phyloP scores from a whole-genome alignment of 2,329 filamentous ascomycete genomes.

The Aspergillus viridinutans region DNA sequence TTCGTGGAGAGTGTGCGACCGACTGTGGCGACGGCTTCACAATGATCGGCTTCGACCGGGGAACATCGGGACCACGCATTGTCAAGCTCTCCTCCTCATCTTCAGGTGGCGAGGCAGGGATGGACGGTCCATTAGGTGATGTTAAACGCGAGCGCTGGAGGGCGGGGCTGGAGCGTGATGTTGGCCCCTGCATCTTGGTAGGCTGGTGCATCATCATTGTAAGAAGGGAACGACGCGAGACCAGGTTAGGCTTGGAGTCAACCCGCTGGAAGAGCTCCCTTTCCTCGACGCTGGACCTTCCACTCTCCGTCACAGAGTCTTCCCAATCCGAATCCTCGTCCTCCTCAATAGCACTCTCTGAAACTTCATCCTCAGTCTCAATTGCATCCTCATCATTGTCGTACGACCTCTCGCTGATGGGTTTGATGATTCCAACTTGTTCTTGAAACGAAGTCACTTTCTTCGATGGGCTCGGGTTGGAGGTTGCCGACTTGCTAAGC shows the following conservation, averaged over 20 bases:
- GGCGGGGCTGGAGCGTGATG: slow-evolving; percentile 45
- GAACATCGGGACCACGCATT: slow-evolving; percentile 57
- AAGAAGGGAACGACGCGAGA: slow-evolving; percentile 81
- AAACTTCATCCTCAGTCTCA: slow-evolving; percentile 63
- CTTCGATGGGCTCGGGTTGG: slow-evolving; percentile 46
- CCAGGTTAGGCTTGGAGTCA: slow-evolving; percentile 78
- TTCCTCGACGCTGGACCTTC: slow-evolving; percentile 76
- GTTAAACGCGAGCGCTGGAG: slow-evolving; percentile 55
- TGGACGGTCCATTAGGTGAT: slow-evolving; percentile 65
- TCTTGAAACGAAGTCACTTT: slow-evolving; percentile 82
- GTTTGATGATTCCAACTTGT: slow-evolving; percentile 64
- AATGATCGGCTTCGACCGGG: slow-evolving; percentile 76
- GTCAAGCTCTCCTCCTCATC: slow-evolving; percentile 62
- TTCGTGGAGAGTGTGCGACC: slow-evolving; percentile 80
- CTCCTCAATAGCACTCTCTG: slow-evolving; percentile 78
- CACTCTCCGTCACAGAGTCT: slow-evolving; percentile 72
- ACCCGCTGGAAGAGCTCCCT: slow-evolving; percentile 78
- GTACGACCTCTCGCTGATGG: slow-evolving; percentile 53
- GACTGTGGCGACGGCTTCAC: slow-evolving; percentile 65
- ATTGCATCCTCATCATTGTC: slow-evolving; percentile 55
- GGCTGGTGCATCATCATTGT: slow-evolving; percentile 84
- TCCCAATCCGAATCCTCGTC: slow-evolving; percentile 61
- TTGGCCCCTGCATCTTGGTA: slow-evolving; percentile 65
- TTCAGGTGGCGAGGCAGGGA: slow-evolving; percentile 55
- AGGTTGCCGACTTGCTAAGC: slow-evolving; percentile 42